A percentile compares a stretch with the other conserved stretches of the same genome.
phyloP scores from a whole-genome alignment of 1,139 yeast genomes.

The Saccharomyces pastorianus region DNA sequence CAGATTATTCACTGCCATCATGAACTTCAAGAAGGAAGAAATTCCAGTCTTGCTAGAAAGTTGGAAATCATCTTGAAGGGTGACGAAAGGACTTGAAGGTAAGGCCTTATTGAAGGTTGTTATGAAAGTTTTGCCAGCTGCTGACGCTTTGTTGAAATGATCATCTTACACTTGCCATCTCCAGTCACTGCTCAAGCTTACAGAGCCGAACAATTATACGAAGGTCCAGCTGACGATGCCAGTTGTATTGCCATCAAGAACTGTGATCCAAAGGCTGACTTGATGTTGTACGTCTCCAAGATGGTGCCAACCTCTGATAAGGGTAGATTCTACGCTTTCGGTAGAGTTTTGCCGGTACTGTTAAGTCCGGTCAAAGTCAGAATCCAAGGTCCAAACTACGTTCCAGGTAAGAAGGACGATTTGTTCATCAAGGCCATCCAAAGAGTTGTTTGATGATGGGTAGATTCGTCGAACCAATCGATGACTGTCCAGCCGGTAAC shows the following conservation, averaged over 20 bases:
- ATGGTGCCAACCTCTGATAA: conserved; percentile 99
- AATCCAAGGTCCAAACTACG: conserved; percentile 99
- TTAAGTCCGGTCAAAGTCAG: conserved; percentile 97
- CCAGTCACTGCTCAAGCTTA: conserved; percentile 98
- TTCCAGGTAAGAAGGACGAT: conserved; percentile 97
- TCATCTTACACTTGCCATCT: conserved; percentile 96
- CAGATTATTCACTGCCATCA: conserved; percentile 90
- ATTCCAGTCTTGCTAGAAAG: conserved; percentile 80
- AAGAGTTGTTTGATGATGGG: conserved; percentile 99
- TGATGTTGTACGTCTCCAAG: conserved; percentile 99
- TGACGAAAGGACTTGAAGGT: conserved; percentile 97
- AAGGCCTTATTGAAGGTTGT: conserved; percentile 96
- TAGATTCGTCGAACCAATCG: conserved; percentile 94
- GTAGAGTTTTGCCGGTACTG: conserved; percentile 99
- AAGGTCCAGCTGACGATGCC: conserved; percentile 96
- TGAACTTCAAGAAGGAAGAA: conserved; percentile 97
- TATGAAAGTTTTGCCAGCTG: conserved; percentile 99
- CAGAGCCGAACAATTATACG: conserved; percentile 99
- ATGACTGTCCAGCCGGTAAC: conserved; percentile 99
- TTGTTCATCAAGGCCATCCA: conserved; percentile 94
- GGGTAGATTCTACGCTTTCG: conserved; percentile 99
- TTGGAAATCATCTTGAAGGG: conserved; percentile 85
- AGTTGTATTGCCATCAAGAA: conserved; percentile 86
- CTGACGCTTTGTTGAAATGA: conserved; percentile 99
- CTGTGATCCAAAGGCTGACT: conserved; percentile 98